phyloP scores from a whole-genome alignment of 1,284 basidiomycete species.

The Leccinum discolor region DNA sequence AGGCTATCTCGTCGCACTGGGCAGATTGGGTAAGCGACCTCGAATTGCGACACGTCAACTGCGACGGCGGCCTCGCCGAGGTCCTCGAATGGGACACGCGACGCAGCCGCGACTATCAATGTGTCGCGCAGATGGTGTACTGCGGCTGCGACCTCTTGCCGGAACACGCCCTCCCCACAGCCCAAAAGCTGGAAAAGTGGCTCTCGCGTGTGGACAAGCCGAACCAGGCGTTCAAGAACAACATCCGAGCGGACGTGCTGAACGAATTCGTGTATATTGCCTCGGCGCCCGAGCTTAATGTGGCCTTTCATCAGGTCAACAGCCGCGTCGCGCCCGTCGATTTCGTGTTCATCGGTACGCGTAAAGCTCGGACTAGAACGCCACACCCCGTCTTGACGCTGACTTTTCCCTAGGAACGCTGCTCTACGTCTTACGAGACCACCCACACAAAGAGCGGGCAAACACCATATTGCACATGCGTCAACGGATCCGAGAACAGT shows the following conservation, averaged over 20 bases:
- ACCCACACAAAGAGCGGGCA: conserved; percentile 35
- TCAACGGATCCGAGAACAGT: conserved; percentile 48
- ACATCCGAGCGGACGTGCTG: conserved; percentile 48
- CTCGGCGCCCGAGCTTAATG: conserved; percentile 33
- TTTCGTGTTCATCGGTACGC: conserved; percentile 70
- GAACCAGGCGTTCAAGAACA: conserved; percentile 43
- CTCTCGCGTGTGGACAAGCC: conserved; percentile 50
- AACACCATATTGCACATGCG: conserved; percentile 56
- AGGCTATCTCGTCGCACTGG: too few species aligned
- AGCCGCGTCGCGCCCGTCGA: conserved; percentile 71
- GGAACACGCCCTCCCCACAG: conserved; percentile 49
- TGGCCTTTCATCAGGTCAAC: conserved; percentile 49
- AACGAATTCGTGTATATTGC: conserved; percentile 58
- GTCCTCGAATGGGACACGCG: conserved; percentile 59
- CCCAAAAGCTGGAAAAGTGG: conserved; percentile 59
- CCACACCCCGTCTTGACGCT: not conserved
- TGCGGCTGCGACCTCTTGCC: conserved; percentile 54
- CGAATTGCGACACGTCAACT: conserved; percentile 8
- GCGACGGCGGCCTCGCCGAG: conserved; percentile 51
- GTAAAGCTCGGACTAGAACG: not conserved
- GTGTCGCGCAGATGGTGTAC: conserved; percentile 63
- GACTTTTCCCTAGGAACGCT: conserved; percentile 47
- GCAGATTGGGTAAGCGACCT: too few species aligned
- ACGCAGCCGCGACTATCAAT: conserved; percentile 71
- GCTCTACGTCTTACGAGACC: conserved; percentile 50